phyloP scores from a whole-genome alignment of 345 rosid species.

The Populus ilicifolia region DNA sequence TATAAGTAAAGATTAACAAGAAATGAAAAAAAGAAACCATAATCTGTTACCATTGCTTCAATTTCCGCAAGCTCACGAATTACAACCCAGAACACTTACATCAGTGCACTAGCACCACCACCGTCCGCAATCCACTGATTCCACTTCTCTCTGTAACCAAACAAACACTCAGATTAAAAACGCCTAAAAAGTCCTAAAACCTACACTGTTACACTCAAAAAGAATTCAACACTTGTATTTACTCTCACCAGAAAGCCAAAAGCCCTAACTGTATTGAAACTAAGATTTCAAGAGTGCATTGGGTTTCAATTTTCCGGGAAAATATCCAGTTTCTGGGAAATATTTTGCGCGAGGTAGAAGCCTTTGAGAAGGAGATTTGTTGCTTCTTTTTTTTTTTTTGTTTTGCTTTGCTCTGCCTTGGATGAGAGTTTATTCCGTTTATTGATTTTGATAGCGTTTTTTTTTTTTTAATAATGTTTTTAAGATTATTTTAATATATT shows the following conservation, averaged over 20 bases:
- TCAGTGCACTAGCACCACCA: slow-evolving; percentile 44
- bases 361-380: neutral
- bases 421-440: neutral
- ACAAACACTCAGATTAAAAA: neutral
- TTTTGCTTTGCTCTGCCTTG: neutral
- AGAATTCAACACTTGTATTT: neutral
- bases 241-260: slow-evolving; percentile 1
- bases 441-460: neutral
- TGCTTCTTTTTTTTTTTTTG: neutral
- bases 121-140: slow-evolving; percentile 27
- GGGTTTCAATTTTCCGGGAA: neutral
- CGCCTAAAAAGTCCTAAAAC: neutral
- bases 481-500: no score
- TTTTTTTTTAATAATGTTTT: no score
- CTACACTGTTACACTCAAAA: neutral
- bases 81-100: slow-evolving; percentile 56
- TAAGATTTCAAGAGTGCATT: no score
- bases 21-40: neutral
- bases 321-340: neutral
- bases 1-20: neutral
- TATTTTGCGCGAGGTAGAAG: neutral
- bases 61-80: slow-evolving; percentile 54
- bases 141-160: slow-evolving; percentile 4
- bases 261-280: neutral
- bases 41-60: slow-evolving; percentile 50